Conservation (phyloP, 768 basidiomycete species). For the Suillus weaverae region DNA sequence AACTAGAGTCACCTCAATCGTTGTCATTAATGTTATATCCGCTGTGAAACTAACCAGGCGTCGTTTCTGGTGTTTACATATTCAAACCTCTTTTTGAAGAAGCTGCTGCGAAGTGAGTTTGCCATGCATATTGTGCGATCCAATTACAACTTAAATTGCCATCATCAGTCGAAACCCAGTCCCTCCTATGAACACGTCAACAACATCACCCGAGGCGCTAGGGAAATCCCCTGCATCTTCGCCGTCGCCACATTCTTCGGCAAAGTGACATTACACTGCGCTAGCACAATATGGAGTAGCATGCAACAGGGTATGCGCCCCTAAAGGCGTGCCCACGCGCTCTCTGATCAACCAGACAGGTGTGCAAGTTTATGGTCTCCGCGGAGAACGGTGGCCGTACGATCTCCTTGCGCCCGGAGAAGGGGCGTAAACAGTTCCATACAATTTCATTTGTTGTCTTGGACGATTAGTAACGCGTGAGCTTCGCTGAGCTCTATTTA, state of each 20-base stretch:
- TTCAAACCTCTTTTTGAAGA: constrained; percentile 51
- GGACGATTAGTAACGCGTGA: background rate
- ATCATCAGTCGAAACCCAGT: background rate
- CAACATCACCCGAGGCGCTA: background rate
- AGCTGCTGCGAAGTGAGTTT: constrained; percentile 17
- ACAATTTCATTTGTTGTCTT: constrained; percentile 2
- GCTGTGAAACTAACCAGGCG: constrained; percentile 38
- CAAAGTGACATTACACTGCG: constrained; percentile 4
- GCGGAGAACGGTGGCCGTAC: background rate
- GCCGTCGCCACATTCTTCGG: constrained; percentile 5
- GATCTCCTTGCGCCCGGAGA: background rate
- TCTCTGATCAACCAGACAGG: background rate
- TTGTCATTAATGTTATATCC: background rate
- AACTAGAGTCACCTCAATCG: constrained; percentile 6
- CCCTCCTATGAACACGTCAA: background rate
- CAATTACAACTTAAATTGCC: background rate
- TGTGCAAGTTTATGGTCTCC: background rate
- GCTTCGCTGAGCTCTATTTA: constrained; percentile 6
- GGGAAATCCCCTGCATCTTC: constrained; percentile 3
- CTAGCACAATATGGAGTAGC: background rate
- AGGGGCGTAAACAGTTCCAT: background rate
- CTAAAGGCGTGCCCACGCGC: background rate
- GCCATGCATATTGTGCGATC: background rate
- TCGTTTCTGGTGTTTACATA: constrained; percentile 64
- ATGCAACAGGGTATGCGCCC: constrained; percentile 7